phyloP scores from a whole-genome alignment of 1,284 basidiomycete species.

The Ceratorhiza oryzae-sativae region DNA sequence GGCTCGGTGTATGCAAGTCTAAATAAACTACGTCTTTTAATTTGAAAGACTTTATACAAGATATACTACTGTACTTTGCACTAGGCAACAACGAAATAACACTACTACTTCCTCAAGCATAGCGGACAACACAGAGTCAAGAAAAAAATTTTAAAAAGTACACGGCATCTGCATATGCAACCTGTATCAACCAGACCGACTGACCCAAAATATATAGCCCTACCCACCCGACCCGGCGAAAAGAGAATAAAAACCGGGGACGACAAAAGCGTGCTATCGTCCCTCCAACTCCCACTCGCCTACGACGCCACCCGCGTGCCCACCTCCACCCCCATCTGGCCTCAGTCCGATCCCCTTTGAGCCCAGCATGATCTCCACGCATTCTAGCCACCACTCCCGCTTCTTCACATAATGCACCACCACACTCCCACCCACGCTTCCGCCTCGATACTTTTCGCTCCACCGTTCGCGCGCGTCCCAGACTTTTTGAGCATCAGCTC shows the following conservation, averaged over 20 bases:
- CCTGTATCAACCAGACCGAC: too few relatives aligned
- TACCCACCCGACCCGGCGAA: background rate
- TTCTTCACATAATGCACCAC: constrained; percentile 98
- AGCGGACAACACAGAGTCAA: background rate
- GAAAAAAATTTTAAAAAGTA: background rate
- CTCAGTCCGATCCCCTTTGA: constrained; percentile 13
- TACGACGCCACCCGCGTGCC: background rate
- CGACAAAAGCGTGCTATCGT: too few relatives aligned
- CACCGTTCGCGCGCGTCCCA: constrained; percentile 77
- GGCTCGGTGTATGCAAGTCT: too few relatives aligned
- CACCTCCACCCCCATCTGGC: constrained; percentile 20
- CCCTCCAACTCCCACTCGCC: background rate
- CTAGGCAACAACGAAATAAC: constrained; percentile 3
- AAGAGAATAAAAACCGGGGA: background rate
- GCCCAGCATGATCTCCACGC: constrained; percentile 86
- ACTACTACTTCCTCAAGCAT: background rate
- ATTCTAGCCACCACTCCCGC: constrained; percentile 94
- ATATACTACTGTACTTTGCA: constrained; percentile 35
- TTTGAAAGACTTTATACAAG: constrained; percentile 29
- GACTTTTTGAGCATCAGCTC: constrained; percentile 57
- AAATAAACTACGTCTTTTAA: constrained; percentile 9
- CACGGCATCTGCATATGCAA: background rate
- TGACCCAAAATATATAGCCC: background rate
- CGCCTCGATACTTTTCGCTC: constrained; percentile 61
- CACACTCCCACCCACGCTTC: constrained; percentile 87